A percentile compares a stretch with the other conserved stretches of the same genome.
phyloP scores from a whole-genome alignment of 2,329 filamentous ascomycete species.

The Penicillium sclerotiorum region DNA sequence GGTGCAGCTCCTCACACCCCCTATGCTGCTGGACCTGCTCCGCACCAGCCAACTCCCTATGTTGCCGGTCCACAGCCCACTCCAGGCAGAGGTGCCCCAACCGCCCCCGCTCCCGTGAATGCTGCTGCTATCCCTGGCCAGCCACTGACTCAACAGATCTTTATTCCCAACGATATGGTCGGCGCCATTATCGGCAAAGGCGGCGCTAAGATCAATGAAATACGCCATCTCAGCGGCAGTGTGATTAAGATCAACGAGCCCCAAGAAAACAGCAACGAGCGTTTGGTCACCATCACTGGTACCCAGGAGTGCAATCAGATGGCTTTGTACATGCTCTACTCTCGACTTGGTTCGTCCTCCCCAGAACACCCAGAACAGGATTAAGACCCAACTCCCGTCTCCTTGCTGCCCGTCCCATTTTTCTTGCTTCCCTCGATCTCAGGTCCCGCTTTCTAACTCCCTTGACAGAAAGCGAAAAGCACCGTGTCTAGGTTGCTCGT shows the following conservation, averaged over 20 bases:
- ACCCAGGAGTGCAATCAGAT: conserved; percentile 99
- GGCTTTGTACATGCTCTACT: conserved; percentile 99
- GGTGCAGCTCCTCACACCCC: conserved; percentile 71
- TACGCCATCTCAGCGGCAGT: conserved; percentile 92
- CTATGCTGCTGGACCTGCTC: conserved; percentile 73
- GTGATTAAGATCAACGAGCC: conserved; percentile 99
- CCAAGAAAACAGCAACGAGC: conserved; percentile 98
- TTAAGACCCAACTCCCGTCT: too few species aligned
- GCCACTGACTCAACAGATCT: conserved; percentile 96
- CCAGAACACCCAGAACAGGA: too few species aligned
- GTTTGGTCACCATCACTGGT: conserved; percentile 93
- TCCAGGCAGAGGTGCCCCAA: conserved; percentile 67
- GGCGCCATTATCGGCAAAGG: conserved; percentile 99
- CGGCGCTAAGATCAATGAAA: conserved; percentile 98
- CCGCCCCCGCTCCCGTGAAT: conserved; percentile 67
- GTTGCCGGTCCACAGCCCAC: conserved; percentile 60
- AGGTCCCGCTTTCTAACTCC: conserved; percentile 10
- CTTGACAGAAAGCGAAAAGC: conserved; percentile 73
- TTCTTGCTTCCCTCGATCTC: background rate
- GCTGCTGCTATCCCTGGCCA: conserved; percentile 74
- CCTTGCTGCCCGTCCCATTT: too few species aligned
- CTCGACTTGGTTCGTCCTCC: conserved; percentile 73
- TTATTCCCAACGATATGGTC: conserved; percentile 99
- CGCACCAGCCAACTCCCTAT: conserved; percentile 73
- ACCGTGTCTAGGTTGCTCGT: conserved; percentile 59